Percentiles rank a stretch among this genome's conserved stretches.
Evolutionary conservation across 2,329 filamentous ascomycete genomes (phyloP).

Genomic region (Alternaria ethzedia): DNA sequence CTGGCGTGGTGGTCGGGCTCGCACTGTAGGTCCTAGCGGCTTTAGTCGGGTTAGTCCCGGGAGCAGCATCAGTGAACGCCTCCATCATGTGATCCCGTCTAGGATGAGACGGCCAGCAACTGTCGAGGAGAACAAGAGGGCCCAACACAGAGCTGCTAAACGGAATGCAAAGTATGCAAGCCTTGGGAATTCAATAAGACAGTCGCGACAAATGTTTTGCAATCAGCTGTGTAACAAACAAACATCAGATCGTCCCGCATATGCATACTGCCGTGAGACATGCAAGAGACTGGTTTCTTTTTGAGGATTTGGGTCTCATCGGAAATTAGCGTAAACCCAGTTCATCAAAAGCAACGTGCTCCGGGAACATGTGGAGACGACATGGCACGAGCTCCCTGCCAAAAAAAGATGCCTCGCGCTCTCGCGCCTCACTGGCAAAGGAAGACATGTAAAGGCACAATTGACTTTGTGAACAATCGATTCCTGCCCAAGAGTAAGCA

Average conservation of each 20-base stretch:
- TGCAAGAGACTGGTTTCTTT: conserved; percentile 9
- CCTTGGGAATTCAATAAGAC: neutral
- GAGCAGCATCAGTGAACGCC: conserved; percentile 10
- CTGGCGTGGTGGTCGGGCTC: conserved; percentile 3
- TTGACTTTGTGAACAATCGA: neutral
- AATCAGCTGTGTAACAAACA: conserved; percentile 37
- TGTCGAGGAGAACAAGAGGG: neutral
- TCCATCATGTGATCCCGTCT: conserved; percentile 14
- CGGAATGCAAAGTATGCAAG: neutral
- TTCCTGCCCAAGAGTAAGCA: conserved; percentile 5
- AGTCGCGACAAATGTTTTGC: conserved; percentile 18
- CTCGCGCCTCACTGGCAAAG: neutral
- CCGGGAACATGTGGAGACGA: neutral
- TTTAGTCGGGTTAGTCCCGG: neutral
- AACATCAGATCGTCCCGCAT: conserved; percentile 16
- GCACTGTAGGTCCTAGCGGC: conserved; percentile 5
- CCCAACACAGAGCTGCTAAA: neutral
- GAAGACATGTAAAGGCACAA: neutral
- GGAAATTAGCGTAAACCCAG: conserved; percentile 2
- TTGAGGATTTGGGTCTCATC: conserved; percentile 1
- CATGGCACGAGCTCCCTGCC: neutral
- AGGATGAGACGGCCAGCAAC: neutral
- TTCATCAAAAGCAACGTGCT: conserved; percentile 2
- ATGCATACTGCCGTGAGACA: conserved; percentile 30
- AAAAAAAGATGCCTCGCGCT: neutral